These are phyloP conservation scores for Ogataea parapolymorpha DNA, from an alignment of 805 yeast genomes.

Conservation along the genomic window DNA sequence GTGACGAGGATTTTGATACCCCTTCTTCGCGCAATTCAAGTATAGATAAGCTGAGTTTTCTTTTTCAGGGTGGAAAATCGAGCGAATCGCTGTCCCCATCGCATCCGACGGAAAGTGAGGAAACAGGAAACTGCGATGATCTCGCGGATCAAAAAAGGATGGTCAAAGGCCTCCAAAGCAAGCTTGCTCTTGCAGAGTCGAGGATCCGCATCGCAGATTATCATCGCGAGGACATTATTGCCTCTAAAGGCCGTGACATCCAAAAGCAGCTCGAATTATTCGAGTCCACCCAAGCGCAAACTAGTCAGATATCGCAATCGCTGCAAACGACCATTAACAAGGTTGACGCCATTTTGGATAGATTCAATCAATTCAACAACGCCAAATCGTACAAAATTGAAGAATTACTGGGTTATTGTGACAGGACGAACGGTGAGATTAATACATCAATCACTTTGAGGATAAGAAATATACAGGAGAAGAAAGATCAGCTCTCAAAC, in stretches of 20 bases:
- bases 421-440: slow-evolving; percentile 68
- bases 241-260: slow-evolving; percentile 22
- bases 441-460: slow-evolving; percentile 68
- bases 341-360: slow-evolving; percentile 22
- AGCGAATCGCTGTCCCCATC: slow-evolving; percentile 13
- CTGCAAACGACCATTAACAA: slow-evolving; percentile 19
- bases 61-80: slow-evolving; percentile 4
- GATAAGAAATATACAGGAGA: slow-evolving; percentile 51
- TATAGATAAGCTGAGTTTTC: slow-evolving; percentile 4
- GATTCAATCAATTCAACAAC: slow-evolving; percentile 21
- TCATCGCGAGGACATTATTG: slow-evolving; percentile 17
- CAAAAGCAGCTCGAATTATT: slow-evolving; percentile 28
- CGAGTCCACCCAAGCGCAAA: slow-evolving; percentile 29
- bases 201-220: slow-evolving; percentile 18
- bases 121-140: slow-evolving; percentile 6
- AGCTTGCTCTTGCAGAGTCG: slow-evolving; percentile 16
- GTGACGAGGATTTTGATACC: slow-evolving; percentile 13
- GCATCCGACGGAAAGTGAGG: slow-evolving; percentile 7
- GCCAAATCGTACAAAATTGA: slow-evolving; percentile 46
- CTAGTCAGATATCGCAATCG: slow-evolving; percentile 19
- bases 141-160: slow-evolving; percentile 13
- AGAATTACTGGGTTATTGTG: slow-evolving; percentile 57
- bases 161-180: slow-evolving; percentile 14
- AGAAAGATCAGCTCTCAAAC: slow-evolving; percentile 36
- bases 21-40: slow-evolving; percentile 10